Conservation (phyloP, 2,329 filamentous ascomycete genomes). For the Exophiala viscosa region DNA sequence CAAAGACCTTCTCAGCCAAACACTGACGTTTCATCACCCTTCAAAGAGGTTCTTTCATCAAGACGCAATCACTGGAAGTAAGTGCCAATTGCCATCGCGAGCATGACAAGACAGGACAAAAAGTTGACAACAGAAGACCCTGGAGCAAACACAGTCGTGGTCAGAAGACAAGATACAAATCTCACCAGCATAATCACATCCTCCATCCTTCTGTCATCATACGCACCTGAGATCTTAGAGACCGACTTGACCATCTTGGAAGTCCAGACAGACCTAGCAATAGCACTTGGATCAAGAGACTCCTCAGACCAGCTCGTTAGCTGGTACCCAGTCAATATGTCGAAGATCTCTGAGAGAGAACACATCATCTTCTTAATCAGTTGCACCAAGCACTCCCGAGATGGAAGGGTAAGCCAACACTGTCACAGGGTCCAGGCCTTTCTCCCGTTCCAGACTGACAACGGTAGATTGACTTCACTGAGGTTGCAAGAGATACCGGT, state of each 20-base stretch:
- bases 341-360: constrained; percentile 31
- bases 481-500: constrained; percentile 60
- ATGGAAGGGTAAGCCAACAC: constrained; percentile 54
- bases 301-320: neutral
- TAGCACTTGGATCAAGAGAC: neutral
- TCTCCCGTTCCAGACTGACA: constrained; percentile 1
- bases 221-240: too few species aligned
- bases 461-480: constrained; percentile 59
- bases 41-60: too few species aligned
- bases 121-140: neutral
- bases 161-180: too few species aligned
- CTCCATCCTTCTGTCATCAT: too few species aligned
- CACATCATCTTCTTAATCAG: constrained; percentile 64
- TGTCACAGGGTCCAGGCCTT: neutral
- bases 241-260: too few species aligned
- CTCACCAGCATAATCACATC: too few species aligned
- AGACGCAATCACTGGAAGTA: too few species aligned
- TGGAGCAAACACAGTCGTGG: neutral
- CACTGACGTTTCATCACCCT: too few species aligned
- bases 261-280: too few species aligned
- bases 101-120: neutral
- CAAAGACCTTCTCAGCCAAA: too few species aligned
- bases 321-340: neutral
- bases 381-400: constrained; percentile 60
- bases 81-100: too few species aligned